Percentiles rank a stretch among this genome's conserved stretches.
These are phyloP conservation scores for Trichoderma sp. DNA, from an alignment of 2,329 filamentous ascomycete genomes.

Conservation along the genomic window DNA sequence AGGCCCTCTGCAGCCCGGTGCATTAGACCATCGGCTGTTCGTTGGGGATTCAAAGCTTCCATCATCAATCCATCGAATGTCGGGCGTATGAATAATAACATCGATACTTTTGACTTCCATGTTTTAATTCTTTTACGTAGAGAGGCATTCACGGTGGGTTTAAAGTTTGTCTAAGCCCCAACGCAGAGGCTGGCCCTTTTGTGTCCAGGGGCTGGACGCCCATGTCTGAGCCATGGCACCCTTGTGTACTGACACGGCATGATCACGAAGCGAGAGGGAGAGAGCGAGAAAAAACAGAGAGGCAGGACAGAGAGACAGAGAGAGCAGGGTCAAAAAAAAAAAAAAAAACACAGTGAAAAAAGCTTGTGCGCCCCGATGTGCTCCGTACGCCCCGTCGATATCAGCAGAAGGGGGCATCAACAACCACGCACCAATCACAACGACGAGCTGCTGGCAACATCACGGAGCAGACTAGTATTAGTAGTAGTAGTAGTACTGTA, in stretches of 20 bases:
- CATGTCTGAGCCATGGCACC: not conserved
- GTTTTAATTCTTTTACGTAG: not conserved
- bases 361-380: not conserved
- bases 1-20: slow-evolving; percentile 22
- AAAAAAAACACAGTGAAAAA: not conserved
- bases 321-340: too few species aligned
- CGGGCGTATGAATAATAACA: not conserved
- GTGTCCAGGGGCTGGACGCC: not conserved
- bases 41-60: slow-evolving; percentile 23
- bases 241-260: not conserved
- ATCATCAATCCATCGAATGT: not conserved
- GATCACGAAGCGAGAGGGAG: not conserved
- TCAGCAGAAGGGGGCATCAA: not conserved
- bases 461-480: not conserved
- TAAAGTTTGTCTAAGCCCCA: not conserved
- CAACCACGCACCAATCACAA: not conserved
- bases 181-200: not conserved
- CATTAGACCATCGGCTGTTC: slow-evolving; percentile 31
- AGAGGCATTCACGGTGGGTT: not conserved
- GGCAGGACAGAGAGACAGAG: too few species aligned
- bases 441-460: not conserved
- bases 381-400: not conserved
- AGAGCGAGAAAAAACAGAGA: too few species aligned
- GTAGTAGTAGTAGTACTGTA: too few species aligned
- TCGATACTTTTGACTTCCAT: too few species aligned